phyloP scores from a whole-genome alignment of 768 basidiomycete genomes.

The Solioccasus polychromus region DNA sequence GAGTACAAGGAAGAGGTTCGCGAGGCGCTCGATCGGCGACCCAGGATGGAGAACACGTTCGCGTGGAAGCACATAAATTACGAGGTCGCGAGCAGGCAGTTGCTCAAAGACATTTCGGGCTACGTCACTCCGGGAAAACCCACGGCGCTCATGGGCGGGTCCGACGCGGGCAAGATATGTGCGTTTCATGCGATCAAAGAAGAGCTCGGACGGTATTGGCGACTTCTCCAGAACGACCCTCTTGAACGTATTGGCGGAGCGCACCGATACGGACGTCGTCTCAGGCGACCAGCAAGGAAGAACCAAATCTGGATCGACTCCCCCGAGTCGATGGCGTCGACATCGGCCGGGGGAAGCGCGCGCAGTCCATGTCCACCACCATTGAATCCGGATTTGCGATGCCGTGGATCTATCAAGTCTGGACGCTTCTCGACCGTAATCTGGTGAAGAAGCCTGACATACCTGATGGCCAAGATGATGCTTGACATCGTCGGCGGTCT shows the following conservation, averaged over 20 bases:
- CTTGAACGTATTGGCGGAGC: conserved; percentile 46
- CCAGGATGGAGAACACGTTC: conserved; percentile 54
- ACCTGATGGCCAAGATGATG: conserved; percentile 56
- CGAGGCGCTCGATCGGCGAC: conserved; percentile 35
- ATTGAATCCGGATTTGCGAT: conserved; percentile 50
- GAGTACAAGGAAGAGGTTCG: conserved; percentile 20
- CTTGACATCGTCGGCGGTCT: conserved; percentile 54
- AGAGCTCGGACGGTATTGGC: background rate
- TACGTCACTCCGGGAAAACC: conserved; percentile 80
- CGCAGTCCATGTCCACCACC: conserved; percentile 35
- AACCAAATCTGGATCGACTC: conserved; percentile 59
- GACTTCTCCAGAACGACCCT: conserved; percentile 40
- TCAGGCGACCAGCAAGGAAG: conserved; percentile 43
- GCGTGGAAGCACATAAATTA: conserved; percentile 78
- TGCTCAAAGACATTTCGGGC: conserved; percentile 74
- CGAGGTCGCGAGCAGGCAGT: conserved; percentile 51
- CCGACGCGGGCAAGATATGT: conserved; percentile 44
- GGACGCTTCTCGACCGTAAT: conserved; percentile 44
- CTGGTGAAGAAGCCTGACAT: conserved; percentile 53
- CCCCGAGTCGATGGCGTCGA: conserved; percentile 44
- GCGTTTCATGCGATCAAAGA: background rate
- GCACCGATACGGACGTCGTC: conserved; percentile 37
- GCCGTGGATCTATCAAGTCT: conserved; percentile 48
- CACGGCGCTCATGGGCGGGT: conserved; percentile 75
- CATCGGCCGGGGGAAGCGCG: conserved; percentile 45